A percentile compares a stretch with the other conserved stretches of the same genome.
These are phyloP conservation scores for Insectozyma bohioensis DNA, from an alignment of 1,139 yeast genomes.

Conservation along the genomic window DNA sequence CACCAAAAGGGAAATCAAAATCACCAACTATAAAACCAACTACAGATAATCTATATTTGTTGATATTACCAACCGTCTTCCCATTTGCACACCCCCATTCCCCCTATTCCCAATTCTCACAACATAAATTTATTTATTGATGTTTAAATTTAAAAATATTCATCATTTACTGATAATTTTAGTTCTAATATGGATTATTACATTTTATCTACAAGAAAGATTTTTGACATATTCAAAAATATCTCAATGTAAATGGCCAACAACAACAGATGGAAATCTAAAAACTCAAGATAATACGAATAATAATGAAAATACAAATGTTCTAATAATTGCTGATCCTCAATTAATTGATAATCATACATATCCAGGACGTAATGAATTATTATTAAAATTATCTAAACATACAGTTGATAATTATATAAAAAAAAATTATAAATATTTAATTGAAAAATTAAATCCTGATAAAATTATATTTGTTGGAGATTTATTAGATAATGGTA, in stretches of 20 bases:
- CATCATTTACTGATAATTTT: conserved; percentile 27
- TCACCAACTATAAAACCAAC: no score
- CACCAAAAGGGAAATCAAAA: no score
- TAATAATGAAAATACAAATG: conserved; percentile 15
- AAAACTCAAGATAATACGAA: not conserved
- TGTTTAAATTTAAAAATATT: conserved; percentile 11
- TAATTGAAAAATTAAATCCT: conserved; percentile 39
- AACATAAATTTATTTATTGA: conserved; percentile 1
- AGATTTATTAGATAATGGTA: conserved; percentile 54
- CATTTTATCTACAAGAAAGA: conserved; percentile 36
- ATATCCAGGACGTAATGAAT: conserved; percentile 45
- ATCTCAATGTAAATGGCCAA: conserved; percentile 36
- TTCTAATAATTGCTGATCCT: conserved; percentile 46
- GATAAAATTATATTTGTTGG: conserved; percentile 51
- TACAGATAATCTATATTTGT: no score
- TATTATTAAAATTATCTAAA: conserved; percentile 39
- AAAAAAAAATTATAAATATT: conserved; percentile 43
- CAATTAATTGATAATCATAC: conserved; percentile 49
- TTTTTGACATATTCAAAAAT: conserved; percentile 29
- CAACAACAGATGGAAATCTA: conserved; percentile 1
- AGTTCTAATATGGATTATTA: conserved; percentile 27
- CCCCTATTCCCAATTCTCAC: no score
- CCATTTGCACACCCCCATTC: no score
- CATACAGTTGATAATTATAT: conserved; percentile 52
- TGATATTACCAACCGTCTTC: no score